Percentiles rank a stretch among this genome's conserved stretches.
phyloP scores from a whole-genome alignment of 2,329 filamentous ascomycete genomes.

The Aspergillus clavatus region DNA sequence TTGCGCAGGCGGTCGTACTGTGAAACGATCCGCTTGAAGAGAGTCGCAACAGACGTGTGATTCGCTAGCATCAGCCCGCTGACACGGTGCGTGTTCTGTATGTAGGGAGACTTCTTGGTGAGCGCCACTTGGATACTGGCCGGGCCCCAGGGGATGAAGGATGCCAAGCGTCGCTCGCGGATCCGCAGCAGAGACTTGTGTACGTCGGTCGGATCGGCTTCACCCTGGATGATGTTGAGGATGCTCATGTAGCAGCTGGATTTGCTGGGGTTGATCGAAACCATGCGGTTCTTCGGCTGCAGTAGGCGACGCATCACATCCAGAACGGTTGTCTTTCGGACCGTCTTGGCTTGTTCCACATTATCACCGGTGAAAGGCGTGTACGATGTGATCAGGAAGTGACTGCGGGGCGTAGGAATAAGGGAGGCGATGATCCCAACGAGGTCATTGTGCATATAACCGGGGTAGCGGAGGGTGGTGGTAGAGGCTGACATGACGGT shows the following conservation, averaged over 20 bases:
- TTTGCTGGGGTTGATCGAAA: slow-evolving; percentile 89
- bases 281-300: slow-evolving; percentile 99
- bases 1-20: slow-evolving; percentile 95
- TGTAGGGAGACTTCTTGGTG: slow-evolving; percentile 93
- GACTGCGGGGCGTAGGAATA: slow-evolving; percentile 92
- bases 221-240: slow-evolving; percentile 96
- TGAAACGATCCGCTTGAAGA: slow-evolving; percentile 89
- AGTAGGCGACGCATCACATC: slow-evolving; percentile 95
- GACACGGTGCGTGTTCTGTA: slow-evolving; percentile 88
- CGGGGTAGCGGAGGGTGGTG: slow-evolving; percentile 91
- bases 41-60: slow-evolving; percentile 91
- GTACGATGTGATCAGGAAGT: slow-evolving; percentile 98
- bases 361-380: slow-evolving; percentile 96
- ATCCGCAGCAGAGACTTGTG: slow-evolving; percentile 97
- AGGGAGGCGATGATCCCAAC: slow-evolving; percentile 94
- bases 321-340: slow-evolving; percentile 94
- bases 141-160: slow-evolving; percentile 97
- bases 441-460: slow-evolving; percentile 99
- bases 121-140: slow-evolving; percentile 96
- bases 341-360: slow-evolving; percentile 93
- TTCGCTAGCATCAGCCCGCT: slow-evolving; percentile 97
- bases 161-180: slow-evolving; percentile 85
- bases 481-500: slow-evolving; percentile 99
- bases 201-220: slow-evolving; percentile 94
- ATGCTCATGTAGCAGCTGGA: slow-evolving; percentile 99